Percentiles rank a stretch among this genome's conserved stretches.
These are phyloP conservation scores for Diatrype stigma DNA, from an alignment of 2,329 filamentous ascomycete genomes.

Conservation along the genomic window DNA sequence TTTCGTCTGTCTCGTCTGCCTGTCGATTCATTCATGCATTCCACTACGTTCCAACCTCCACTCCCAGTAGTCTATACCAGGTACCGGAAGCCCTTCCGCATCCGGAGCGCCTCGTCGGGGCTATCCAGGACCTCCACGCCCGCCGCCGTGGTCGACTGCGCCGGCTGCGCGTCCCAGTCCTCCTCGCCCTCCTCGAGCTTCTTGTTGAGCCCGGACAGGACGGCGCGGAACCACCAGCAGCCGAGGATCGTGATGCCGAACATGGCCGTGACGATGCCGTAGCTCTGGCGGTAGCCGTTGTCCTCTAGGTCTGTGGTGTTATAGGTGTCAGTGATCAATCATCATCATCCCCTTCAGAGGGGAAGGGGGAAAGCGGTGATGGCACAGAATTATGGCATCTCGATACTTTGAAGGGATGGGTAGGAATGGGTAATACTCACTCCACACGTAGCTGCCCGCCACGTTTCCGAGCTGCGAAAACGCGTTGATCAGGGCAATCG, in stretches of 20 bases:
- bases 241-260: constrained; percentile 55
- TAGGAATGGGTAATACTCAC: not conserved
- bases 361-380: too few relatives aligned
- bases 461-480: constrained; percentile 55
- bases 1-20: too few relatives aligned
- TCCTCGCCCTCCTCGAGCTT: constrained; percentile 41
- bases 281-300: constrained; percentile 60
- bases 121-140: constrained; percentile 35
- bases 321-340: too few relatives aligned
- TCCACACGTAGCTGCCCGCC: constrained; percentile 61
- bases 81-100: constrained; percentile 46
- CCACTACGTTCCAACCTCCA: not conserved
- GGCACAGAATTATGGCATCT: too few relatives aligned
- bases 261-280: constrained; percentile 62
- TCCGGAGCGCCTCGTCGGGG: constrained; percentile 39
- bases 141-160: constrained; percentile 32
- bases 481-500: constrained; percentile 57
- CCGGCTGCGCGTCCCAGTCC: constrained; percentile 31
- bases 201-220: constrained; percentile 43
- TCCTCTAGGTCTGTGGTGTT: constrained; percentile 38
- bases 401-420: not conserved
- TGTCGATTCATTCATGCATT: not conserved
- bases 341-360: too few relatives aligned
- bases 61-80: constrained; percentile 29
- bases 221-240: constrained; percentile 43